Evolutionary conservation across 108 stramenopile species (phyloP), one percentile per base, ranked within the genome.

Genomic region (Schizochytrium sp.): DNA sequence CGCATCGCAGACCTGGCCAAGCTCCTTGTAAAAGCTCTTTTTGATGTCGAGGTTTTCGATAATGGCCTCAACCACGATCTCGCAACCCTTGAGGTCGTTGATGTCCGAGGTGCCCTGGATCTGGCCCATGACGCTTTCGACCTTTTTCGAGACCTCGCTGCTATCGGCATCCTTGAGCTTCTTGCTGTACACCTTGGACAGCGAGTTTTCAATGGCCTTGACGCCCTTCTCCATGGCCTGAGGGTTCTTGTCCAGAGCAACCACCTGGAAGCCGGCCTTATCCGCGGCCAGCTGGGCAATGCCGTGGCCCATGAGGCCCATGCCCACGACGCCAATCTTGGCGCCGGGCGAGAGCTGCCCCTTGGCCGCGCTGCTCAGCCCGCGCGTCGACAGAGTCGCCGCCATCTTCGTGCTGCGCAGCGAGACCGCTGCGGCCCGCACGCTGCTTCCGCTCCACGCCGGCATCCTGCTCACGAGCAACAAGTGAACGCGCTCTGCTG

Each of bases 231-330:
- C 87, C 25, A 92, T 57, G 34, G 92, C 90, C 21, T 90, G 88
- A 14, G 72, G 58, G 57, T 51, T 92, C 29, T 69, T 51, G 16
- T 94, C 94, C 16, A 93, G 59, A 21, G 89, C 94, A 28, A 90
- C 87, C n/a, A 88, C 95, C 44, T 93, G 88, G 57, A 95, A 92
- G 8, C 96, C 96, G 41, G 92, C 93, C 44, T 90, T 51, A 72
- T 90, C 90, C 18, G 98, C 97, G 34, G 97, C 93, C 8, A 91
- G 89, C 72, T 94, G 95, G 5, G 88, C 95, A 48, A 99, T 97
- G 8, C 99, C 99, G 89, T 99, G 99, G 28, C 99, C 99, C 98
- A 99, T 99, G 87, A 99, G 94, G n/a, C 99, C 99, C 58, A 99
- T 89, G n/a, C 98, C 98, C 48, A 98, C 92, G 34, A 97, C 96